Evolutionary conservation across 495 filamentous ascomycete species (phyloP).

Genomic region (Daldinia grandis): DNA sequence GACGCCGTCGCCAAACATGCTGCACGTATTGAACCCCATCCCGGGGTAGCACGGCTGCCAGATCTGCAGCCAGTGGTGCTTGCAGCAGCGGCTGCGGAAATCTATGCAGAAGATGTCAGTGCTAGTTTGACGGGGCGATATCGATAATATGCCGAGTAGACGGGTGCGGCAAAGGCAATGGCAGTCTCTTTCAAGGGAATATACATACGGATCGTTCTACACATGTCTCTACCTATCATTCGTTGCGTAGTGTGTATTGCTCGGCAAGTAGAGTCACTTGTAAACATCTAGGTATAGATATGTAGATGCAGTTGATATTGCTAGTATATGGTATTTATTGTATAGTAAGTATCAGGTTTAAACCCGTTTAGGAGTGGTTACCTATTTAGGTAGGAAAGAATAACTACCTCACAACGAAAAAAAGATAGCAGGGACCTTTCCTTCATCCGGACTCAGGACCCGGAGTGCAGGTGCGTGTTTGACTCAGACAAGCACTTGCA

Average conservation of each 20-base stretch:
- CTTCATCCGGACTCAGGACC: not conserved
- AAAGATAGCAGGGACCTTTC: not conserved
- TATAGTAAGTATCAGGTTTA: not conserved
- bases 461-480: not conserved
- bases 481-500: not conserved
- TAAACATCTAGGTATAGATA: not conserved
- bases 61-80: constrained; percentile 52
- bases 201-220: constrained; percentile 33
- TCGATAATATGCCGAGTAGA: no score
- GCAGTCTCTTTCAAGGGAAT: not conserved
- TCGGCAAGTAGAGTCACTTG: not conserved
- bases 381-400: not conserved
- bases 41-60: constrained; percentile 47
- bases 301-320: not conserved
- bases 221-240: constrained; percentile 27
- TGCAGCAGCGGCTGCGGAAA: constrained; percentile 50
- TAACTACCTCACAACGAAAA: not conserved
- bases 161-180: no score
- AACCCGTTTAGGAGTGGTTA: not conserved
- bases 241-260: not conserved
- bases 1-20: constrained; percentile 40
- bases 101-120: constrained; percentile 19
- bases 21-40: constrained; percentile 50
- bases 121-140: no score
- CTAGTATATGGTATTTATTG: not conserved